These are phyloP conservation scores for Lasiodiplodia sp. DNA, from an alignment of 2,329 filamentous ascomycete genomes.

Conservation along the genomic window DNA sequence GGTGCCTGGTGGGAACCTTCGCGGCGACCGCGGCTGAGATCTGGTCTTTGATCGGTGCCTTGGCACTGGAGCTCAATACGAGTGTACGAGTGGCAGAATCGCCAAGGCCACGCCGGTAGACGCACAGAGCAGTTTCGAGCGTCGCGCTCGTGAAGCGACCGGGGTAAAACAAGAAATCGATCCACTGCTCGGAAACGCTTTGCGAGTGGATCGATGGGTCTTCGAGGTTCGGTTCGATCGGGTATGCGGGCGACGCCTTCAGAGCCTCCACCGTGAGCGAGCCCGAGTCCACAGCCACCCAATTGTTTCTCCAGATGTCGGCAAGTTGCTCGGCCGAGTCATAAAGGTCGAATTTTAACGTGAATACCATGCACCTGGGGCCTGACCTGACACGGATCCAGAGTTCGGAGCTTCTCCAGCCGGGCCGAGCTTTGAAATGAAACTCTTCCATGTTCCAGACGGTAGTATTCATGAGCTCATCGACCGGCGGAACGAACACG, in stretches of 20 bases:
- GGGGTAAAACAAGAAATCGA: conserved; percentile 81
- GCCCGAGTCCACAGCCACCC: conserved; percentile 54
- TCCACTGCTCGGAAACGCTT: conserved; percentile 75
- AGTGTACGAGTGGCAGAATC: conserved; percentile 26
- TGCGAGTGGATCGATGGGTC: conserved; percentile 57
- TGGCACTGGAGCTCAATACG: conserved; percentile 35
- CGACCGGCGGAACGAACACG: conserved; percentile 68
- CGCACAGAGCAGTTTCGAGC: conserved; percentile 80
- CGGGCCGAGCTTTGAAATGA: conserved; percentile 47
- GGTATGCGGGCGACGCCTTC: conserved; percentile 47
- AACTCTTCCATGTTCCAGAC: conserved; percentile 61
- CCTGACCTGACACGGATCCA: conserved; percentile 64
- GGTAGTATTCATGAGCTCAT: conserved; percentile 58
- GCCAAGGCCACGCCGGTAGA: conserved; percentile 72
- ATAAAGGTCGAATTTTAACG: conserved; percentile 76
- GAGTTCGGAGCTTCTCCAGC: conserved; percentile 51
- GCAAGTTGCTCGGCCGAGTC: conserved; percentile 69
- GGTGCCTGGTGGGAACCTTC: conserved; percentile 70
- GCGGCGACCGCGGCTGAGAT: conserved; percentile 76
- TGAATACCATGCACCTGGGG: conserved; percentile 67
- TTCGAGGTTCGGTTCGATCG: conserved; percentile 43
- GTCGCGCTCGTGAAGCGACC: conserved; percentile 81
- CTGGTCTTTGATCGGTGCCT: conserved; percentile 73
- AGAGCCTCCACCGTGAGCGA: conserved; percentile 51
- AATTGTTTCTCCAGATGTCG: conserved; percentile 69